phyloP scores from a whole-genome alignment of 345 rosid species.

The Abelmoschus esculentus region DNA sequence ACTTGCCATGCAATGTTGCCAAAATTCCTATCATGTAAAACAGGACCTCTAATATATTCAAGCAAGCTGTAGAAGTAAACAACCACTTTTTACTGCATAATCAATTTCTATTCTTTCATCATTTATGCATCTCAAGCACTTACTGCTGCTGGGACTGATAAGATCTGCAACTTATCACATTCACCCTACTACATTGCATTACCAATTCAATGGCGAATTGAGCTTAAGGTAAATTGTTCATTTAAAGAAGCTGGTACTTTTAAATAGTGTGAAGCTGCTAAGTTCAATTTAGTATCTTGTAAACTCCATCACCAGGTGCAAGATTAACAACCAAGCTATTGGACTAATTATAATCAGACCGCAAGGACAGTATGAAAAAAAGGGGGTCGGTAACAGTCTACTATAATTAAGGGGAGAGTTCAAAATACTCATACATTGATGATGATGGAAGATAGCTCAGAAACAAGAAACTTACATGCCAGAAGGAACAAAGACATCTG shows the following conservation, averaged over 20 bases:
- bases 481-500: conserved; percentile 77
- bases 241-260: neutral
- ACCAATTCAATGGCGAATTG: neutral
- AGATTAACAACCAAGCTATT: neutral
- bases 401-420: neutral
- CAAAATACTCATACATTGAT: neutral
- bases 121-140: neutral
- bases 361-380: neutral
- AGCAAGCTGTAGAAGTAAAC: neutral
- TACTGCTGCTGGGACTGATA: neutral
- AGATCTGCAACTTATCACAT: neutral
- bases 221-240: neutral
- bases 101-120: neutral
- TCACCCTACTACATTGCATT: neutral
- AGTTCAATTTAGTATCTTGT: neutral
- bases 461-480: conserved; percentile 48
- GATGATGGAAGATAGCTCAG: neutral
- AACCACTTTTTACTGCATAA: neutral
- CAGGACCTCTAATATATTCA: neutral
- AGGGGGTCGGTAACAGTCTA: neutral
- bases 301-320: neutral
- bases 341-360: neutral
- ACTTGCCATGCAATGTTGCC: neutral
- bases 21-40: neutral
- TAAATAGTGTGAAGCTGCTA: neutral